A percentile compares a stretch with the other conserved stretches of the same genome.
Evolutionary conservation across 179 eudicot species (phyloP).

Genomic region (Vitellaria paradoxa): DNA sequence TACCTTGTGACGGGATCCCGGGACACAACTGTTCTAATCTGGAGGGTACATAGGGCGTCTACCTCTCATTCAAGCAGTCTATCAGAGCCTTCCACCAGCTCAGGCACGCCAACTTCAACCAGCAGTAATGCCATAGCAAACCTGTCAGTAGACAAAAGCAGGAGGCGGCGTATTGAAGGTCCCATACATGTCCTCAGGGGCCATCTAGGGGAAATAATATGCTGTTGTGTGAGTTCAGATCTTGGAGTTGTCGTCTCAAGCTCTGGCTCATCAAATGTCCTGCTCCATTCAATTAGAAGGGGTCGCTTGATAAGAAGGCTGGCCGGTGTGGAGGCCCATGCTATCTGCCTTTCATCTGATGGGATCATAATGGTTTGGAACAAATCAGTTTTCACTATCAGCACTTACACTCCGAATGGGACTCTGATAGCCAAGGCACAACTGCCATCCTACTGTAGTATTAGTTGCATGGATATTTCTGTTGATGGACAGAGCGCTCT

Average conservation of each 20-base stretch:
- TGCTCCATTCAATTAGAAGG: constrained; percentile 71
- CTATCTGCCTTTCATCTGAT: constrained; percentile 71
- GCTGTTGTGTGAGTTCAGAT: constrained; percentile 88
- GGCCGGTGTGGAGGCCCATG: constrained; percentile 69
- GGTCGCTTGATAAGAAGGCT: constrained; percentile 86
- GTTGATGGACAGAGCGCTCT: constrained; percentile 75
- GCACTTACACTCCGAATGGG: constrained; percentile 82
- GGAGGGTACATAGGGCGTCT: constrained; percentile 71
- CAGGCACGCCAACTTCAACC: constrained; percentile 51
- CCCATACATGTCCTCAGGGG: constrained; percentile 94
- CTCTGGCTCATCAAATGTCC: constrained; percentile 68
- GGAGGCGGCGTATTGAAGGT: constrained; percentile 77
- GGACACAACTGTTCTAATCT: constrained; percentile 76
- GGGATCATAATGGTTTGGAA: constrained; percentile 87
- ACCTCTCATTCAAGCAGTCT: constrained; percentile 38
- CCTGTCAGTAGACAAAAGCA: constrained; percentile 52
- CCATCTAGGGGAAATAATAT: constrained; percentile 71
- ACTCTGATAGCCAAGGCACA: constrained; percentile 54
- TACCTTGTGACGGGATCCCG: constrained; percentile 95
- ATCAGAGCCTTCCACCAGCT: constrained; percentile 50
- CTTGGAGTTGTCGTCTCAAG: constrained; percentile 87
- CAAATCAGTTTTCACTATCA: constrained; percentile 48
- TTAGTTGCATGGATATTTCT: constrained; percentile 89
- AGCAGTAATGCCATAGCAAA: constrained; percentile 40
- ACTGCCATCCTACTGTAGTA: constrained; percentile 57